Conservation (phyloP, 129 eudicot species). For the Artemisia argyi region DNA sequence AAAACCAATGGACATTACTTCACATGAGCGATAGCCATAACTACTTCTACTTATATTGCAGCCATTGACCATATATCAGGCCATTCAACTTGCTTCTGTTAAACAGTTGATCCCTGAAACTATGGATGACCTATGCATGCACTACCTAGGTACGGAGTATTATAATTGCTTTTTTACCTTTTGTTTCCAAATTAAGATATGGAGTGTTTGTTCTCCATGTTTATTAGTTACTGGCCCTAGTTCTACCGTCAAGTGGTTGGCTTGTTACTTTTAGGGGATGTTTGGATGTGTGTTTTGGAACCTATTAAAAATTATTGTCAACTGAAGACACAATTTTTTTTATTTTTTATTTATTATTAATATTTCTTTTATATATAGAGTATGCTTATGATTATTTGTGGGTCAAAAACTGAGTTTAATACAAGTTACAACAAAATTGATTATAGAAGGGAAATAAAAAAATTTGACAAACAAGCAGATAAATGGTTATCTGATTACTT, state of each 20-base stretch:
- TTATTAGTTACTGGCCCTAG: not conserved
- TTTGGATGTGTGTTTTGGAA: not conserved
- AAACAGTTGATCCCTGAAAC: slow-evolving; percentile 38
- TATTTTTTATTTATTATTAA: too few species aligned
- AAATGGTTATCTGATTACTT: slow-evolving; percentile 1
- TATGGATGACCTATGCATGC: slow-evolving; percentile 54
- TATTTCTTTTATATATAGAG: too few species aligned
- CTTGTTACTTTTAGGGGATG: not conserved
- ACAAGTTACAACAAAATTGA: too few species aligned
- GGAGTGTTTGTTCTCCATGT: not conserved
- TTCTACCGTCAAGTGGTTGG: slow-evolving; percentile 10
- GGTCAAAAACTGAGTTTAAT: too few species aligned
- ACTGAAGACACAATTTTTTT: too few species aligned
- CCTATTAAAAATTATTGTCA: too few species aligned
- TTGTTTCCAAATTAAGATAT: slow-evolving; percentile 17
- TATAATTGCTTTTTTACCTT: not conserved
- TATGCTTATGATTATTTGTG: too few species aligned
- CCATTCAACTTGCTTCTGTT: slow-evolving; percentile 52
- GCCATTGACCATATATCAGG: slow-evolving; percentile 82
- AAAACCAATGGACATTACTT: not conserved
- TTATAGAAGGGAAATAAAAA: too few species aligned
- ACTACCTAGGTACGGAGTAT: slow-evolving; percentile 98
- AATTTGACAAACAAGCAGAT: slow-evolving; percentile 1
- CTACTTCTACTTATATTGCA: slow-evolving; percentile 34
- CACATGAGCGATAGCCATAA: not conserved